phyloP scores from a whole-genome alignment of 75 land plant species.

The Ceratopteris richardii region DNA sequence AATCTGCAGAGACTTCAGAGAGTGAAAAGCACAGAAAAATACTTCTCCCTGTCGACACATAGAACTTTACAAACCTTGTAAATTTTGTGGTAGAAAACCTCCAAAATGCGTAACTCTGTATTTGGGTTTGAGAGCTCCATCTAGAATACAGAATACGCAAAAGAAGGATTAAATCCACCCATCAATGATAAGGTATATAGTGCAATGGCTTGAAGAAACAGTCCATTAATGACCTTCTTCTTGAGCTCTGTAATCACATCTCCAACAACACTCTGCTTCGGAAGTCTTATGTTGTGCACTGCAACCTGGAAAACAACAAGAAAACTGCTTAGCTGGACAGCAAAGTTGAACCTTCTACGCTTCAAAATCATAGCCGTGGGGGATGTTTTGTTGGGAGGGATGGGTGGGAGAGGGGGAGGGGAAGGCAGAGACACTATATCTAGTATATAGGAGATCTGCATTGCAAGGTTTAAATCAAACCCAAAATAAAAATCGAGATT shows the following conservation, averaged over 20 bases:
- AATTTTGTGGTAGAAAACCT: slow-evolving; percentile 94
- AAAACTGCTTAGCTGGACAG: too few relatives aligned
- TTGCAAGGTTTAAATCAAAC: too few relatives aligned
- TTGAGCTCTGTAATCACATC: slow-evolving; percentile 89
- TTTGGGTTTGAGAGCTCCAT: slow-evolving; percentile 85
- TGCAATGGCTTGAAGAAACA: background rate
- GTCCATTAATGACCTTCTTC: slow-evolving; percentile 88
- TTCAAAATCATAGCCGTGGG: too few relatives aligned
- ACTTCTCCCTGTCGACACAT: too few relatives aligned
- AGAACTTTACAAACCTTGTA: slow-evolving; percentile 89
- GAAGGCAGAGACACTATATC: too few relatives aligned
- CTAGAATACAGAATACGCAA: slow-evolving; percentile 22
- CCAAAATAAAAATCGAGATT: too few relatives aligned
- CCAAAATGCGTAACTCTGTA: slow-evolving; percentile 84
- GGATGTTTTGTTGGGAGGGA: too few relatives aligned
- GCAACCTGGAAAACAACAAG: slow-evolving; percentile 45
- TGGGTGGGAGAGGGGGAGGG: too few relatives aligned
- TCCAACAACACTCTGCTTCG: slow-evolving; percentile 92
- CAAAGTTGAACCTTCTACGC: too few relatives aligned
- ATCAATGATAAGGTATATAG: background rate
- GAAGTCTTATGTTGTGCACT: slow-evolving; percentile 71
- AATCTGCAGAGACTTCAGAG: too few relatives aligned
- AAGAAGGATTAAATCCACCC: background rate
- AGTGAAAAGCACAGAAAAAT: too few relatives aligned
- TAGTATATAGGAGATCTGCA: too few relatives aligned